Conservation (phyloP, 2,329 filamentous ascomycete species). For the Verticillium nubilum region DNA sequence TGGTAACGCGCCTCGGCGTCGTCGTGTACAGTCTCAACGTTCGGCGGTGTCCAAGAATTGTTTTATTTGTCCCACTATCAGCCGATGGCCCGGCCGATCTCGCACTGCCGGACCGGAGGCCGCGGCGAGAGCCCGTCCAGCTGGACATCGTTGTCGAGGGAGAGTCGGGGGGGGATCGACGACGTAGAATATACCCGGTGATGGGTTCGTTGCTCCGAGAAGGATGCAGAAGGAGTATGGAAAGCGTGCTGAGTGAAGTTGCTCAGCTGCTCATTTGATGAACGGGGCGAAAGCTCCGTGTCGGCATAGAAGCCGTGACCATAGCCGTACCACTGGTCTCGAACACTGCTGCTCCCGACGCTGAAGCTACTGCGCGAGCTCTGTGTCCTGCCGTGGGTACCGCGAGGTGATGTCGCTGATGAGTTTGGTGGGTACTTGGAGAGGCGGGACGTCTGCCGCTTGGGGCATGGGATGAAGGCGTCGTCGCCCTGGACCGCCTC, state of each 20-base stretch:
- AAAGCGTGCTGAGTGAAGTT: conserved; percentile 1
- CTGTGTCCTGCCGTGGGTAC: conserved; percentile 29
- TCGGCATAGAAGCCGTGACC: conserved; percentile 32
- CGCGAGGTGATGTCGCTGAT: conserved; percentile 18
- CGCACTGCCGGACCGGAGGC: conserved; percentile 37
- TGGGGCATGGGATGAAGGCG: conserved; percentile 49
- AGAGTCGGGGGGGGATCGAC: conserved; percentile 35
- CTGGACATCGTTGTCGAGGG: conserved; percentile 39
- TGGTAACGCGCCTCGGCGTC: not conserved
- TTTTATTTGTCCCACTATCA: conserved; percentile 22
- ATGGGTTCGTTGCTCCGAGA: conserved; percentile 18
- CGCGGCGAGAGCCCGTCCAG: conserved; percentile 43
- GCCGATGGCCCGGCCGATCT: conserved; percentile 51
- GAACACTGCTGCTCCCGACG: conserved; percentile 33
- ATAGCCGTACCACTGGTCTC: conserved; percentile 33
- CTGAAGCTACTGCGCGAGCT: conserved; percentile 41
- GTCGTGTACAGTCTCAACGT: not conserved
- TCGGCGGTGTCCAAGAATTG: not conserved
- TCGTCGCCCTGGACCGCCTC: conserved; percentile 55
- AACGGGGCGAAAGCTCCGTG: conserved; percentile 25
- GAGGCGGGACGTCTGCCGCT: conserved; percentile 47
- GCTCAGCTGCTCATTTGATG: conserved; percentile 24
- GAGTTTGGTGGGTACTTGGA: conserved; percentile 38
- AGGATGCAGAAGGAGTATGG: conserved; percentile 9
- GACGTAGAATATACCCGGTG: conserved; percentile 38